Conservation (phyloP, 495 filamentous ascomycete genomes). For the Penicillium fimorum region DNA sequence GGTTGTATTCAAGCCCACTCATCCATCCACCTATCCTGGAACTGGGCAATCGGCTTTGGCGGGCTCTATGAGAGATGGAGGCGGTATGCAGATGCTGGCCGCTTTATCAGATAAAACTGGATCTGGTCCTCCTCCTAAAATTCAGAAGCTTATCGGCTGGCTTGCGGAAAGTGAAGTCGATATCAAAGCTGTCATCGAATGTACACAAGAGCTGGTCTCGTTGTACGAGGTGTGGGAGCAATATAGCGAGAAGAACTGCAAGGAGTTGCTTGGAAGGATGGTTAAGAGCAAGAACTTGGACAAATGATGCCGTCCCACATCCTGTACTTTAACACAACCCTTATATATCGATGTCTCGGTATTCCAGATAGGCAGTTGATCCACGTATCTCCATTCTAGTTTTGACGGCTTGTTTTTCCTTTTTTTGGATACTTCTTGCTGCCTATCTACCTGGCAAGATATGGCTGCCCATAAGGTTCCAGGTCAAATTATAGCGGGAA, state of each 20-base stretch:
- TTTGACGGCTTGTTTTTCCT: not conserved
- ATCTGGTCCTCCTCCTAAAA: conserved; percentile 47
- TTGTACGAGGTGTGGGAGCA: conserved; percentile 91
- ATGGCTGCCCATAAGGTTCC: not conserved
- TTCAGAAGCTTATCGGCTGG: conserved; percentile 78
- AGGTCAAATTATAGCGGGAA: not conserved
- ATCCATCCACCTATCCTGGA: conserved; percentile 41
- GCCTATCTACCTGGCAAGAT: not conserved
- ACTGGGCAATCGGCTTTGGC: conserved; percentile 41
- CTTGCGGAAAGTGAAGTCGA: conserved; percentile 91
- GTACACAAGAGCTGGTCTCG: conserved; percentile 91
- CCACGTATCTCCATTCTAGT: not conserved
- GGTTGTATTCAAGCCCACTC: conserved; percentile 67
- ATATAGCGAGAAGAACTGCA: conserved; percentile 80
- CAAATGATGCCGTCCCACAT: conserved; percentile 46
- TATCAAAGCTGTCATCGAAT: conserved; percentile 88
- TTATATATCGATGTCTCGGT: conserved; percentile 4
- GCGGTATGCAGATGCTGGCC: conserved; percentile 41
- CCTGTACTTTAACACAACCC: not conserved
- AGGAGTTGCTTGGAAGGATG: conserved; percentile 75
- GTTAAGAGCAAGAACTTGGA: conserved; percentile 82
- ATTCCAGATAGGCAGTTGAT: not conserved
- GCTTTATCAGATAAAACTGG: conserved; percentile 38
- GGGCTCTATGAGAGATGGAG: conserved; percentile 41
- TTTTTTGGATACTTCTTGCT: not conserved